Conservation (phyloP, 1,284 basidiomycete genomes). For the Moesziomyces sp. region DNA sequence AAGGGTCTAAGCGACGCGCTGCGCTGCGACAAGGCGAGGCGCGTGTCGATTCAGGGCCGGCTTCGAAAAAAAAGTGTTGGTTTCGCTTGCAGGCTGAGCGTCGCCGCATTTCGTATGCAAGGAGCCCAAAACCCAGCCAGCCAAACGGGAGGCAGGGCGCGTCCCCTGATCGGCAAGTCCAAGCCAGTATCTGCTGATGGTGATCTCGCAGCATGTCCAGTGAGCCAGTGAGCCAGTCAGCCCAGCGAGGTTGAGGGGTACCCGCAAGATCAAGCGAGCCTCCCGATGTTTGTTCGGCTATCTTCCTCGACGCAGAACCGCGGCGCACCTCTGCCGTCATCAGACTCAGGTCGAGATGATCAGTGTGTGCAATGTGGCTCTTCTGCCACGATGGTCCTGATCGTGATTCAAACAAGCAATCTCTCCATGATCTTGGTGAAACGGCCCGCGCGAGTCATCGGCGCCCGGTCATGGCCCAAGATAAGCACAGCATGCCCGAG, state of each 20-base stretch:
- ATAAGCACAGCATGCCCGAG: too few relatives aligned
- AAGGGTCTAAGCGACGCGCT: conserved; percentile 11
- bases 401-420: too few relatives aligned
- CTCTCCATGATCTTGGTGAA: too few relatives aligned
- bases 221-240: too few relatives aligned
- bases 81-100: conserved; percentile 9
- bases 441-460: too few relatives aligned
- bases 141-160: background rate
- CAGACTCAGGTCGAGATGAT: too few relatives aligned
- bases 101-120: conserved; percentile 35
- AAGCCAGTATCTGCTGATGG: too few relatives aligned
- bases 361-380: too few relatives aligned
- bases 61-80: conserved; percentile 9
- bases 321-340: background rate
- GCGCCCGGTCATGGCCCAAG: too few relatives aligned
- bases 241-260: background rate
- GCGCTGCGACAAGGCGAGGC: background rate
- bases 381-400: too few relatives aligned
- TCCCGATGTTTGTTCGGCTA: conserved; percentile 22
- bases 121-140: conserved; percentile 10
- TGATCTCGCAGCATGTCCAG: too few relatives aligned
- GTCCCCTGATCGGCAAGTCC: background rate
- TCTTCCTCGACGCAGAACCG: conserved; percentile 2
- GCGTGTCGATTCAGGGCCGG: too few relatives aligned
- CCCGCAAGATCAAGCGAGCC: conserved; percentile 2